These are phyloP conservation scores for Syzygium aqueum DNA, from an alignment of 345 rosid genomes.

Conservation along the genomic window DNA sequence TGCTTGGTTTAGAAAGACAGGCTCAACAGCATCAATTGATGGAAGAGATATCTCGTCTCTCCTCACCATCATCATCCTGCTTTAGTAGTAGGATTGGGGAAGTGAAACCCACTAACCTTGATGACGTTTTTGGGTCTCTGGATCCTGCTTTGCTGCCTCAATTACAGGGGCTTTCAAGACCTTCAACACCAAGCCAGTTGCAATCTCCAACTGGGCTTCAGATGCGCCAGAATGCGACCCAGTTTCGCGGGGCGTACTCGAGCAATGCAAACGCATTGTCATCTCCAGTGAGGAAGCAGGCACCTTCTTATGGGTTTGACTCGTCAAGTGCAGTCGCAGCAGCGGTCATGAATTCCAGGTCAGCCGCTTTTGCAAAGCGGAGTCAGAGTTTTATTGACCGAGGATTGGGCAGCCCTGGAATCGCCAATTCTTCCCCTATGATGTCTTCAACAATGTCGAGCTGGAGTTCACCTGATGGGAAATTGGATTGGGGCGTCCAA, in stretches of 20 bases:
- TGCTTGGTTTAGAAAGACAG: constrained; percentile 37
- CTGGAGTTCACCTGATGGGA: constrained; percentile 83
- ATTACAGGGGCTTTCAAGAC: constrained; percentile 26
- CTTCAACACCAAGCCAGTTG: constrained; percentile 35
- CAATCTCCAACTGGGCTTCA: constrained; percentile 63
- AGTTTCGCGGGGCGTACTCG: constrained; percentile 56
- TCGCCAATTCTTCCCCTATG: constrained; percentile 30
- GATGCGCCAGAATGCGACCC: constrained; percentile 59
- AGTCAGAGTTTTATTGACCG: constrained; percentile 91
- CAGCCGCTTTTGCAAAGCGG: constrained; percentile 76
- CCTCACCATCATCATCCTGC: constrained; percentile 45
- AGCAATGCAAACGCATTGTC: constrained; percentile 25
- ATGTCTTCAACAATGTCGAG: constrained; percentile 48
- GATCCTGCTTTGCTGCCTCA: constrained; percentile 56
- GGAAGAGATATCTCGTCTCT: constrained; percentile 61
- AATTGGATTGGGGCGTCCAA: constrained; percentile 82
- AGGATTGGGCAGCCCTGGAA: constrained; percentile 29
- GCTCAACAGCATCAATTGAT: constrained; percentile 31
- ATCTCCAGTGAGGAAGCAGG: constrained; percentile 44
- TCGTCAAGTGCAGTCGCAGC: constrained; percentile 85
- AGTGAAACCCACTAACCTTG: constrained; percentile 44
- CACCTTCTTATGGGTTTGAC: constrained; percentile 52
- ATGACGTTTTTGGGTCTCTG: constrained; percentile 49
- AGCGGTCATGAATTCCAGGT: constrained; percentile 86
- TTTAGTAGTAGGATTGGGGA: constrained; percentile 31